Conservation (phyloP, 257 asterid species). For the Mitragyna speciosa region DNA sequence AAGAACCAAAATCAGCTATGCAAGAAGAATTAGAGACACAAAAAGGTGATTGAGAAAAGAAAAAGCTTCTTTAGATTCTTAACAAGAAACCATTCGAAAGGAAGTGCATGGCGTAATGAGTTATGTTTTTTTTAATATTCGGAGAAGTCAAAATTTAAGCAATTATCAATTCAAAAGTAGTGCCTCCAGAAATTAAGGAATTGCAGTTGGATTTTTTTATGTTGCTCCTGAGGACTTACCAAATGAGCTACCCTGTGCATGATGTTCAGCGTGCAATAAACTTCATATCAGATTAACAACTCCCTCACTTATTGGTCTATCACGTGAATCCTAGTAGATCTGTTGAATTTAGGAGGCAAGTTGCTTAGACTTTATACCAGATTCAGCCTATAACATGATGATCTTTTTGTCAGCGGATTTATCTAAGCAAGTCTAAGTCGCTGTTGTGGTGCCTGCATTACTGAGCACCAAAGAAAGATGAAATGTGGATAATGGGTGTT, state of each 20-base stretch:
- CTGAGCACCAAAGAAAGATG: not conserved
- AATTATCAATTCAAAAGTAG: not conserved
- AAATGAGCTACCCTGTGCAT: not conserved
- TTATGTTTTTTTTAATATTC: not conserved
- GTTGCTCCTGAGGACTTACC: not conserved
- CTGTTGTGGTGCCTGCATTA: not conserved
- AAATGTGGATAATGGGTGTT: not conserved
- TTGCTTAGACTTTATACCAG: too few relatives aligned
- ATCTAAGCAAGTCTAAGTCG: too few relatives aligned
- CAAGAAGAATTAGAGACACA: too few relatives aligned
- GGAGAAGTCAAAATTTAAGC: not conserved
- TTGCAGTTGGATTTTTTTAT: not conserved
- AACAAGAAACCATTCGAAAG: too few relatives aligned
- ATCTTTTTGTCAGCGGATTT: too few relatives aligned
- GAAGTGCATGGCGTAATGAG: not conserved
- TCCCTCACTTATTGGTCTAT: not conserved
- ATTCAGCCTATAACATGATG: too few relatives aligned
- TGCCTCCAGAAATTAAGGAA: not conserved
- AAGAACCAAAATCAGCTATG: not conserved
- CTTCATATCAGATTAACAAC: not conserved
- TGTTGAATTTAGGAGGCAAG: too few relatives aligned
- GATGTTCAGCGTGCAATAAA: not conserved
- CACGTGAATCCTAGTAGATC: too few relatives aligned
- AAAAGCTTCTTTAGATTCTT: too few relatives aligned
- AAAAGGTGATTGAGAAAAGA: too few relatives aligned